Percentiles rank a stretch among this genome's conserved stretches.
phyloP scores from a whole-genome alignment of 805 yeast species.

The Wilhelminamyces savonicus region DNA sequence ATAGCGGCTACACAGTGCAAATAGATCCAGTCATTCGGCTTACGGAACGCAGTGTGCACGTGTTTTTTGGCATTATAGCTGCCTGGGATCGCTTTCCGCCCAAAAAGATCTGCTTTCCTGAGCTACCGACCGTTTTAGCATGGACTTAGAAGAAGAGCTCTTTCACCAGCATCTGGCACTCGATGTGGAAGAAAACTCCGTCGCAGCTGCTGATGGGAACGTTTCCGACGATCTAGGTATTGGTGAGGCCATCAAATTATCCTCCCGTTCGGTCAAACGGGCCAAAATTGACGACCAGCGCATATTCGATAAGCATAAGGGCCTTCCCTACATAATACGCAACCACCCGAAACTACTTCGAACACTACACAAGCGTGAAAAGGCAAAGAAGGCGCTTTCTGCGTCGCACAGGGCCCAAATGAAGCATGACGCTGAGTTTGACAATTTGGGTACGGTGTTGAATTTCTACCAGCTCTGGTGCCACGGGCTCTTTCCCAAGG shows the following conservation, averaged over 20 bases:
- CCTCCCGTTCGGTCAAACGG: constrained; percentile 21
- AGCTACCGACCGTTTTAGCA: no score
- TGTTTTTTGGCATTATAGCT: no score
- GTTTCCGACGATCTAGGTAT: constrained; percentile 20
- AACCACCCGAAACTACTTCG: constrained; percentile 26
- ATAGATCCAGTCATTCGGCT: no score
- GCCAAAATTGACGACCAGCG: constrained; percentile 36
- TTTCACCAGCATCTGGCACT: background rate
- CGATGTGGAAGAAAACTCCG: background rate
- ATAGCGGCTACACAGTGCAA: no score
- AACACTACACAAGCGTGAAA: constrained; percentile 15
- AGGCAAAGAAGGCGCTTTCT: constrained; percentile 18
- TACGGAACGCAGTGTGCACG: no score
- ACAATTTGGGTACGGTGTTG: constrained; percentile 27
- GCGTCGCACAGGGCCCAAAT: constrained; percentile 8
- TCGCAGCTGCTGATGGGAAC: background rate
- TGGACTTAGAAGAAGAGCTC: no score
- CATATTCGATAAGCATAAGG: constrained; percentile 25
- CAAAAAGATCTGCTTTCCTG: no score
- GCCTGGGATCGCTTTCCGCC: no score
- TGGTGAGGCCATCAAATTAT: constrained; percentile 29
- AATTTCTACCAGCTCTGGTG: constrained; percentile 43
- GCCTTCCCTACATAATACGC: constrained; percentile 26
- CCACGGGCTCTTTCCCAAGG: constrained; percentile 24
- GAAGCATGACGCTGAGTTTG: constrained; percentile 26